A percentile compares a stretch with the other conserved stretches of the same genome.
Evolutionary conservation across 1,284 basidiomycete genomes (phyloP).

Genomic region (Fomitopsis betulina): DNA sequence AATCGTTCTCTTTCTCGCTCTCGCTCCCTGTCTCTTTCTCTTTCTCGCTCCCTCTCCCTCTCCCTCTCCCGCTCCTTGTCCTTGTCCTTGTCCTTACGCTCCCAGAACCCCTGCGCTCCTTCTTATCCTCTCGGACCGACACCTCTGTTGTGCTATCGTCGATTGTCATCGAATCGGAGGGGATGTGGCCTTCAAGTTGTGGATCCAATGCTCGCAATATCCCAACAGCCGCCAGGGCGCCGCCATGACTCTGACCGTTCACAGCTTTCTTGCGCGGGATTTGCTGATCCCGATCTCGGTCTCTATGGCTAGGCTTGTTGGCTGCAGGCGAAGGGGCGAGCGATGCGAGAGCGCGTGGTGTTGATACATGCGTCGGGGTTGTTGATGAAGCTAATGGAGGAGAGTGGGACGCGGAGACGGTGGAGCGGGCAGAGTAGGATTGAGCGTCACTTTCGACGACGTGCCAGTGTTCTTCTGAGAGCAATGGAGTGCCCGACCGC

Average conservation of each 20-base stretch:
- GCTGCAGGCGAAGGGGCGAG: neutral
- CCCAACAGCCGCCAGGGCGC: conserved; percentile 38
- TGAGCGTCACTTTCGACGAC: conserved; percentile 30
- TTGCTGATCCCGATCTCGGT: conserved; percentile 22
- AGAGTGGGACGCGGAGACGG: conserved; percentile 38
- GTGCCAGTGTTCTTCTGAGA: conserved; percentile 48
- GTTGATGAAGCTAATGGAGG: conserved; percentile 35
- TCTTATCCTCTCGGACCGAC: conserved; percentile 35
- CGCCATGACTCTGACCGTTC: conserved; percentile 16
- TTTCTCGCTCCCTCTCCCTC: conserved; percentile 11
- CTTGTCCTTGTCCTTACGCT: conserved; percentile 35
- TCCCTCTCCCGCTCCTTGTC: conserved; percentile 20
- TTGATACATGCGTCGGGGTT: conserved; percentile 25
- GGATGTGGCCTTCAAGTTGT: conserved; percentile 21
- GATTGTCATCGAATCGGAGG: conserved; percentile 14
- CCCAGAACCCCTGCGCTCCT: conserved; percentile 53
- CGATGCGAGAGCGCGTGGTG: conserved; percentile 11
- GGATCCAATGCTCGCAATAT: conserved; percentile 60
- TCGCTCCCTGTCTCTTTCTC: conserved; percentile 20
- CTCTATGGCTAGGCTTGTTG: conserved; percentile 3
- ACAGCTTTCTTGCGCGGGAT: conserved; percentile 30
- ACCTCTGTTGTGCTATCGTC: conserved; percentile 27
- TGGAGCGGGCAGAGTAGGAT: conserved; percentile 20
- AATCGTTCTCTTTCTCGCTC: conserved; percentile 24
- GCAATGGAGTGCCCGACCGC: conserved; percentile 17